Conservation (phyloP, 805 yeast species). For the Yamadazyma tumulicola region DNA sequence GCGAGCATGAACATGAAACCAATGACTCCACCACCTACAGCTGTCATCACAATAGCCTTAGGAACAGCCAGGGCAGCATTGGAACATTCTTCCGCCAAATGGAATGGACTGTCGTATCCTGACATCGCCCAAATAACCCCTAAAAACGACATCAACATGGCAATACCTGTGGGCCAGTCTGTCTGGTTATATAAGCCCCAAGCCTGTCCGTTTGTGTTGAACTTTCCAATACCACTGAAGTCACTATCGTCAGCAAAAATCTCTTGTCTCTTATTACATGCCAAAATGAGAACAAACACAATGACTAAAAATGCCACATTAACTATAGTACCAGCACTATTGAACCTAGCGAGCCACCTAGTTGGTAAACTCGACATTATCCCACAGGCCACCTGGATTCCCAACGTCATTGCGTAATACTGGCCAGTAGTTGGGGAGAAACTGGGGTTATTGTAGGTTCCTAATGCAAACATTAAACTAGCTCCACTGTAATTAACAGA, state of each 20-base stretch:
- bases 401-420: constrained; percentile 48
- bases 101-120: constrained; percentile 74
- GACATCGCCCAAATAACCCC: constrained; percentile 73
- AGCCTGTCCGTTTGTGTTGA: constrained; percentile 46
- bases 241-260: constrained; percentile 15
- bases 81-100: constrained; percentile 67
- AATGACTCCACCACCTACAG: constrained; percentile 50
- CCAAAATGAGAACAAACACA: constrained; percentile 52
- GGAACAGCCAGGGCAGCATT: constrained; percentile 65
- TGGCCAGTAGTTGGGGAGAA: constrained; percentile 48
- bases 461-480: constrained; percentile 51
- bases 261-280: constrained; percentile 44
- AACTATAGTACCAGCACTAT: constrained; percentile 45
- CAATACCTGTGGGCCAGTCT: constrained; percentile 61
- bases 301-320: constrained; percentile 49
- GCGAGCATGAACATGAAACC: constrained; percentile 59
- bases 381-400: constrained; percentile 47
- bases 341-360: constrained; percentile 49
- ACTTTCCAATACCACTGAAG: constrained; percentile 32
- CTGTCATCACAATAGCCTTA: constrained; percentile 60
- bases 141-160: constrained; percentile 53
- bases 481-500: constrained; percentile 59
- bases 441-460: constrained; percentile 33
- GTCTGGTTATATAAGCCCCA: constrained; percentile 58
- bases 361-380: constrained; percentile 53